Percentiles rank a stretch among this genome's conserved stretches.
Evolutionary conservation across 2,329 filamentous ascomycete genomes (phyloP).

Genomic region (Metarhizium guizhouense): DNA sequence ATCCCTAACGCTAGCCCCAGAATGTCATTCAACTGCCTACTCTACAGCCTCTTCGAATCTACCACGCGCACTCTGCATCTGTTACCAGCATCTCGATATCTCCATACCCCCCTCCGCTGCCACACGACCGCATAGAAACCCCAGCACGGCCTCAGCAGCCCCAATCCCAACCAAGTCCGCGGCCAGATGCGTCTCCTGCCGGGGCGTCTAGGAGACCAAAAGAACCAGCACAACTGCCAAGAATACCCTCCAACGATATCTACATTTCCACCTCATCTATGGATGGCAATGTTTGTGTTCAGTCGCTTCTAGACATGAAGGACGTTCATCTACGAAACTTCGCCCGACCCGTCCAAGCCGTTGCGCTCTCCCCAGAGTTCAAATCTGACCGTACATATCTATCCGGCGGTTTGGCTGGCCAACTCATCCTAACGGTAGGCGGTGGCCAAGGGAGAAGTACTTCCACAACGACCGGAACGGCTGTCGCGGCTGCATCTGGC

Average conservation of each 20-base stretch:
- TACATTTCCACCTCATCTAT: slow-evolving; percentile 90
- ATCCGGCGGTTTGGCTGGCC: slow-evolving; percentile 82
- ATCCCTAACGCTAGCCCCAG: slow-evolving; percentile 30
- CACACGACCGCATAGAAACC: slow-evolving; percentile 33
- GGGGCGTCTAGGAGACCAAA: slow-evolving; percentile 41
- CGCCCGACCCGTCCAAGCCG: slow-evolving; percentile 81
- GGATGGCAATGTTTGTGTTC: slow-evolving; percentile 90
- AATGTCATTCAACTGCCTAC: slow-evolving; percentile 79
- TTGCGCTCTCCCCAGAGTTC: slow-evolving; percentile 91
- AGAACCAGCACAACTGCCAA: slow-evolving; percentile 51
- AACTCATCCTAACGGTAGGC: slow-evolving; percentile 76
- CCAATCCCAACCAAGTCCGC: slow-evolving; percentile 19
- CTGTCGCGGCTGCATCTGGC: slow-evolving; percentile 73
- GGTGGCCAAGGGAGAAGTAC: slow-evolving; percentile 74
- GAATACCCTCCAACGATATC: slow-evolving; percentile 79
- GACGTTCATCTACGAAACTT: slow-evolving; percentile 92
- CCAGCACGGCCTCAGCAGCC: slow-evolving; percentile 27
- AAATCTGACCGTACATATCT: slow-evolving; percentile 82
- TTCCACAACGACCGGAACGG: slow-evolving; percentile 77
- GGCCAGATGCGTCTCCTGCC: slow-evolving; percentile 33
- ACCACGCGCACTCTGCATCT: slow-evolving; percentile 87
- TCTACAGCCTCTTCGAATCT: slow-evolving; percentile 73
- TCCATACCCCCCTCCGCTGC: slow-evolving; percentile 58
- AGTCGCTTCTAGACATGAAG: slow-evolving; percentile 76
- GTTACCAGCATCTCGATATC: slow-evolving; percentile 87